Conservation (phyloP, 2,329 filamentous ascomycete species). For the Ophiostoma sp. region DNA sequence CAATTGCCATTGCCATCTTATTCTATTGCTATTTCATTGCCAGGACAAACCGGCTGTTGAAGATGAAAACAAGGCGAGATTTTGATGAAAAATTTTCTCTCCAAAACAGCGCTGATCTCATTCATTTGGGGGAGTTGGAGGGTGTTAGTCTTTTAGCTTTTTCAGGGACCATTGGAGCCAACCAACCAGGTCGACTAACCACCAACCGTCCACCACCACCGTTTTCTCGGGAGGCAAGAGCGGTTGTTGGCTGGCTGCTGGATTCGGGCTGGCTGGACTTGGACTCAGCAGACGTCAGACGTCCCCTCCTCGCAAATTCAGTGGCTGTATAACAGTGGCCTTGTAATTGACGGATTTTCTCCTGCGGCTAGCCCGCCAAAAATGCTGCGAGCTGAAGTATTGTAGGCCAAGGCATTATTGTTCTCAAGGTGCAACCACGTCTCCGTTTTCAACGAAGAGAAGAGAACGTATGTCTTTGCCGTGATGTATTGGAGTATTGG, state of each 20-base stretch:
- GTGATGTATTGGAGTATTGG: background rate
- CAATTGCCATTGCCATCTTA: background rate
- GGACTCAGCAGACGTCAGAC: background rate
- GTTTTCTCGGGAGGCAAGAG: background rate
- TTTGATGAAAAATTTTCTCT: constrained; percentile 14
- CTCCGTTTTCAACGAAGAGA: background rate
- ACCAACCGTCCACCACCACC: background rate
- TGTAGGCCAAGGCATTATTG: background rate
- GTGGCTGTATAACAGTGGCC: background rate
- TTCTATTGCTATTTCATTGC: no score
- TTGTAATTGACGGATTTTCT: constrained; percentile 1
- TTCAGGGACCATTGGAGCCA: background rate
- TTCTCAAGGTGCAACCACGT: background rate
- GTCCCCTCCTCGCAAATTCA: background rate
- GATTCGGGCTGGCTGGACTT: background rate
- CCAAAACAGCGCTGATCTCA: constrained; percentile 2
- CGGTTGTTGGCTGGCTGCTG: background rate
- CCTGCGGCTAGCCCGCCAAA: constrained; percentile 19
- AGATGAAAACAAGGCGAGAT: background rate
- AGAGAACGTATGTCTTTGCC: background rate
- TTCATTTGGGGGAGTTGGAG: background rate
- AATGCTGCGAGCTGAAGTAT: background rate
- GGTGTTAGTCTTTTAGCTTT: background rate
- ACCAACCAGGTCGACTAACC: constrained; percentile 3
- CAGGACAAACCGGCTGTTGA: background rate